A percentile compares a stretch with the other conserved stretches of the same genome.
Evolutionary conservation across 768 basidiomycete genomes (phyloP).

Genomic region (Gloeostereum incarnatum): DNA sequence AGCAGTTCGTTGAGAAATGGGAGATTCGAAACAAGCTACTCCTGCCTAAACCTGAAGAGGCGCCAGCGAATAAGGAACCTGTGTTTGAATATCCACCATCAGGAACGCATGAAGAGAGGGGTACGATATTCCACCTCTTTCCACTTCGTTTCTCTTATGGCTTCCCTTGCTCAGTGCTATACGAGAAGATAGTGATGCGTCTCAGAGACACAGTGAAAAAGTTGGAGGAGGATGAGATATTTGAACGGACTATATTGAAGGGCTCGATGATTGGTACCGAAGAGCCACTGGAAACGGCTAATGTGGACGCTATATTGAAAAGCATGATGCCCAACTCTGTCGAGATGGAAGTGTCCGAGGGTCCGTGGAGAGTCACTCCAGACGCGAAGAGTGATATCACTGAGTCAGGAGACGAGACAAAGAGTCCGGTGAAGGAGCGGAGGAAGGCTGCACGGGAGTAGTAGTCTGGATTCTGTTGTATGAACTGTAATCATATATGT

Average conservation of each 20-base stretch:
- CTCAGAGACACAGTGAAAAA: constrained; percentile 27
- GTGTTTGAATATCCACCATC: constrained; percentile 20
- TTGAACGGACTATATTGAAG: constrained; percentile 35
- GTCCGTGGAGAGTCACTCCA: too few species aligned
- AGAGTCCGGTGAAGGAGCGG: too few species aligned
- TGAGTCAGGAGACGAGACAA: too few species aligned
- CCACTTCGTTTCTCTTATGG: neutral
- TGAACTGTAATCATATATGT: neutral
- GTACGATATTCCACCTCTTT: constrained; percentile 16
- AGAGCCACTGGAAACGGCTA: constrained; percentile 29
- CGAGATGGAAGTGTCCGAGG: constrained; percentile 1
- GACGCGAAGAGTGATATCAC: too few species aligned
- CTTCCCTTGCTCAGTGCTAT: constrained; percentile 14
- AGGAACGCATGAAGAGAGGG: constrained; percentile 21
- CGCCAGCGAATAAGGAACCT: constrained; percentile 27
- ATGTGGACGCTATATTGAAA: constrained; percentile 40
- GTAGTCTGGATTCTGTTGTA: too few species aligned
- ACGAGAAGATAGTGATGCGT: constrained; percentile 24
- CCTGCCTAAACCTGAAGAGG: constrained; percentile 28
- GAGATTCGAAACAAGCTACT: constrained; percentile 27
- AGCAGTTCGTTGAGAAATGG: constrained; percentile 33
- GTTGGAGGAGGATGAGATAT: constrained; percentile 38
- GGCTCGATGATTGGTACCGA: constrained; percentile 37
- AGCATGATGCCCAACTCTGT: constrained; percentile 37
- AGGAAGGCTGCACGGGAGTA: too few species aligned